Evolutionary conservation across 371 early-diverging fungal genomes (phyloP), one percentile per base, ranked within the genome.

Genomic region (Lichtheimia hyalospora): DNA sequence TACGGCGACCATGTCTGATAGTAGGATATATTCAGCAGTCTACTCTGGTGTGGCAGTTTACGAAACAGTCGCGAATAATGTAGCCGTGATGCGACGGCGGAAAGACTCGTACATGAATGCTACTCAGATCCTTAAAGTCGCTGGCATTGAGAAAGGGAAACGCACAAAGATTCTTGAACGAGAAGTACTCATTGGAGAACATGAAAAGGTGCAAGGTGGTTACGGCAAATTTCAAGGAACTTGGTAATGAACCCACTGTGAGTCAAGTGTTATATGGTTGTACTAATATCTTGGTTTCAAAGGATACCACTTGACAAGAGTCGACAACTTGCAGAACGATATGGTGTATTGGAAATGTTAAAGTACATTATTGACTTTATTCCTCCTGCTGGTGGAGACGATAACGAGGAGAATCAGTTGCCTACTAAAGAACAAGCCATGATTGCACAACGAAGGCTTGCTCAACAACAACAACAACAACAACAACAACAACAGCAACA

Each of bases 191-290:
- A 74, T 75, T 25, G 96, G 94, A 4, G 84, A 86, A 41, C 95
- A 93, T 65, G 97, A 98, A 64, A 96, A 96, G 77, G 92, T 98
- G 14, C 97, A 97, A 76, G 98, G 98, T 21, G 98, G 98, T 12
- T 96, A 96, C 71, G 98, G 98, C 43, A 95, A 96, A 79, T 96
- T 93, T 70, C 96, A 97, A 79, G 98, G 98, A 27, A 94, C 94
- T 46, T 95, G 87, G 90, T 90, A 81, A 70, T 34, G 10, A 21
- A 68, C 24, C 2, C n/a, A n/a, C n/a, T 24, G 14, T 51, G 23
- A 23, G 21, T 7, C n/a, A 24, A 25, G 51, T 8, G 23, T 18
- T 20, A 8, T 24, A 21, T 4, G 21, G 13, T 14, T 20, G 15
- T 20, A 23, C 15, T 51, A 25, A 40, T 43, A 7, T 55, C 16